Evolutionary conservation across 192 early-diverging fungal genomes (phyloP).

Genomic region (Coemansia sp.): DNA sequence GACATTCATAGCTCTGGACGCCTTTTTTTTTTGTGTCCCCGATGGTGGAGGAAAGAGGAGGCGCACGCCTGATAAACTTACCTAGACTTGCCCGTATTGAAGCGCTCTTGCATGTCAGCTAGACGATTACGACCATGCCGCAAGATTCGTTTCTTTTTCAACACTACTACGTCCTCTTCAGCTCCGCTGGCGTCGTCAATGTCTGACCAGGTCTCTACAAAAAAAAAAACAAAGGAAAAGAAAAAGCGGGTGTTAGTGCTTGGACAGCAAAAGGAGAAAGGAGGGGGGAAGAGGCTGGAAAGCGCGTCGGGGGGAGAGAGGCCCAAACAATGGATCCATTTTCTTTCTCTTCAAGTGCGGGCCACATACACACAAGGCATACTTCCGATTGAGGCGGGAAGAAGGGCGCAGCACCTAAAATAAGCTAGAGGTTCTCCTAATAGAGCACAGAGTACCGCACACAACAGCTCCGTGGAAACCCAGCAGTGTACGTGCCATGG

Average conservation of each 20-base stretch:
- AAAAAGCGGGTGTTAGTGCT: background rate
- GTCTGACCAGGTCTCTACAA: slow-evolving; percentile 52
- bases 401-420: slow-evolving; percentile 7
- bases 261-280: background rate
- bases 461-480: background rate
- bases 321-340: slow-evolving; percentile 8
- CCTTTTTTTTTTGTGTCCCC: background rate
- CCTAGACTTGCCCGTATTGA: slow-evolving; percentile 37
- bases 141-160: slow-evolving; percentile 46
- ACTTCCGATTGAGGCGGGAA: slow-evolving; percentile 15
- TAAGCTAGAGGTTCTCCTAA: background rate
- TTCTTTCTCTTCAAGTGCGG: background rate
- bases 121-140: slow-evolving; percentile 49
- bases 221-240: background rate
- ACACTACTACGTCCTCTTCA: slow-evolving; percentile 29
- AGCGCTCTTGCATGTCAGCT: slow-evolving; percentile 43
- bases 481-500: background rate
- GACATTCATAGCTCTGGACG: slow-evolving; percentile 7
- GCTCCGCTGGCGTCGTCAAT: slow-evolving; percentile 47
- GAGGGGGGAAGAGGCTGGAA: slow-evolving; percentile 1
- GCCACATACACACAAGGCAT: background rate
- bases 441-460: background rate
- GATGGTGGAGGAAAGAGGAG: slow-evolving; percentile 1
- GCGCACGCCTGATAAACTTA: slow-evolving; percentile 16
- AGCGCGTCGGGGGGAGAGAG: slow-evolving; percentile 1